Conservation (phyloP, 257 asterid genomes). For the Rhazya stricta region DNA sequence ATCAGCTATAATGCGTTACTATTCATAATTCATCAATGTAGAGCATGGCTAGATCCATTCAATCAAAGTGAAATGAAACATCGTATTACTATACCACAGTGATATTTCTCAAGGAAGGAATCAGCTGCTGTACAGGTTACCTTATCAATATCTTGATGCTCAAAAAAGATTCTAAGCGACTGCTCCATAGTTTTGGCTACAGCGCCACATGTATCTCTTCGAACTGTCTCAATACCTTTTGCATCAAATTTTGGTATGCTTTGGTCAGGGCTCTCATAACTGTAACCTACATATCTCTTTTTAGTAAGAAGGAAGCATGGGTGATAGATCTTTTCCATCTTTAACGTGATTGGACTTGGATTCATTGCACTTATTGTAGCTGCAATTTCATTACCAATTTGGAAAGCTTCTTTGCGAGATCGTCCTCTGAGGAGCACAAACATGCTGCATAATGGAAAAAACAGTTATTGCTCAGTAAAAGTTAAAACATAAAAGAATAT, state of each 20-base stretch:
- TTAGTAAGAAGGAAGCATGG: slow-evolving; percentile 97
- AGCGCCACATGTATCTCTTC: slow-evolving; percentile 93
- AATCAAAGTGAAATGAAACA: not conserved
- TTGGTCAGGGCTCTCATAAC: slow-evolving; percentile 84
- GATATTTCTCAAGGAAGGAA: slow-evolving; percentile 1
- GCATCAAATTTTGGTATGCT: slow-evolving; percentile 80
- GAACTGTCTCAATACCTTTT: slow-evolving; percentile 91
- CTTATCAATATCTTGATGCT: slow-evolving; percentile 57
- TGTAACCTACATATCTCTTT: slow-evolving; percentile 94
- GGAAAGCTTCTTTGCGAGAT: slow-evolving; percentile 67
- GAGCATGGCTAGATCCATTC: not conserved
- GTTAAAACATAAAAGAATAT: not conserved
- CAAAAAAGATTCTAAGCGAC: slow-evolving; percentile 73
- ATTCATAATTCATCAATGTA: not conserved
- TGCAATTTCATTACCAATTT: slow-evolving; percentile 82
- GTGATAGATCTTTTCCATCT: slow-evolving; percentile 91
- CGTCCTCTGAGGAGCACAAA: slow-evolving; percentile 95
- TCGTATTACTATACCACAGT: not conserved
- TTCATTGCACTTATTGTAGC: slow-evolving; percentile 74
- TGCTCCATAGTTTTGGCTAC: slow-evolving; percentile 89
- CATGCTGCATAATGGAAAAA: slow-evolving; percentile 52
- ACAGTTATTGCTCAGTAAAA: not conserved
- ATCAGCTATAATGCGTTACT: not conserved
- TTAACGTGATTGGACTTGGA: slow-evolving; percentile 74
- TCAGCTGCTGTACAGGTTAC: slow-evolving; percentile 30